Percentiles rank a stretch among this genome's conserved stretches.
These are phyloP conservation scores for Acephala macrosclerotiorum DNA, from an alignment of 2,329 filamentous ascomycete genomes.

Conservation along the genomic window DNA sequence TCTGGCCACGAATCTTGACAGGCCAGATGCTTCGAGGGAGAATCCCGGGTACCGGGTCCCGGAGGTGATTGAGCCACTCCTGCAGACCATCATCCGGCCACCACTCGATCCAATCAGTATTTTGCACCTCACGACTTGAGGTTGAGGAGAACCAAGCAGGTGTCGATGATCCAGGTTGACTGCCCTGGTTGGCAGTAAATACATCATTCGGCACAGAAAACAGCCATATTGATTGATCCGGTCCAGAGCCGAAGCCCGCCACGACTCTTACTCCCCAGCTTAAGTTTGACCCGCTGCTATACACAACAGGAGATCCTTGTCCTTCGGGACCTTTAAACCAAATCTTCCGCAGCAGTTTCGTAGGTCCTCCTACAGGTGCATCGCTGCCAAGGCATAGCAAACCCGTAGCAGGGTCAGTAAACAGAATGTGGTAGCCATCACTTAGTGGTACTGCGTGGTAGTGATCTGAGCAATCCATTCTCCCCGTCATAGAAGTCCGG, in stretches of 20 bases:
- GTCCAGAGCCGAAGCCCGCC: constrained; percentile 58
- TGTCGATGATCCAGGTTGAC: constrained; percentile 17
- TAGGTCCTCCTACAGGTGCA: constrained; percentile 61
- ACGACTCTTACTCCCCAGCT: constrained; percentile 64
- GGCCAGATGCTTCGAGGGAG: constrained; percentile 51
- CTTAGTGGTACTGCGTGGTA: constrained; percentile 69
- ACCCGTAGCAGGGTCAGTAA: constrained; percentile 65
- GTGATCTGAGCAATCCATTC: constrained; percentile 56
- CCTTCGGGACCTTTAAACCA: constrained; percentile 52
- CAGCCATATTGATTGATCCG: constrained; percentile 57
- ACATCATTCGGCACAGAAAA: constrained; percentile 68
- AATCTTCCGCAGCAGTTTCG: constrained; percentile 64
- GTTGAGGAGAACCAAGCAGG: constrained; percentile 22
- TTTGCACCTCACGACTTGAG: constrained; percentile 19
- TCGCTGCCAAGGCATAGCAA: constrained; percentile 68
- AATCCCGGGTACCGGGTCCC: constrained; percentile 31
- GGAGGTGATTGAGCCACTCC: constrained; percentile 44
- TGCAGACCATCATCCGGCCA: constrained; percentile 48
- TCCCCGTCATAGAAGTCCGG: constrained; percentile 26
- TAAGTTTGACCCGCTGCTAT: constrained; percentile 63
- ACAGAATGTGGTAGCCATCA: constrained; percentile 70
- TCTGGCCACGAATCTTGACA: constrained; percentile 55
- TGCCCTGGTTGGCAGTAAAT: constrained; percentile 49
- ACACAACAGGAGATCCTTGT: constrained; percentile 55
- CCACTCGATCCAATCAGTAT: constrained; percentile 47